Base-by-base conservation (phyloP, 768 basidiomycete species). In the Grammothele lineata region DNA sequence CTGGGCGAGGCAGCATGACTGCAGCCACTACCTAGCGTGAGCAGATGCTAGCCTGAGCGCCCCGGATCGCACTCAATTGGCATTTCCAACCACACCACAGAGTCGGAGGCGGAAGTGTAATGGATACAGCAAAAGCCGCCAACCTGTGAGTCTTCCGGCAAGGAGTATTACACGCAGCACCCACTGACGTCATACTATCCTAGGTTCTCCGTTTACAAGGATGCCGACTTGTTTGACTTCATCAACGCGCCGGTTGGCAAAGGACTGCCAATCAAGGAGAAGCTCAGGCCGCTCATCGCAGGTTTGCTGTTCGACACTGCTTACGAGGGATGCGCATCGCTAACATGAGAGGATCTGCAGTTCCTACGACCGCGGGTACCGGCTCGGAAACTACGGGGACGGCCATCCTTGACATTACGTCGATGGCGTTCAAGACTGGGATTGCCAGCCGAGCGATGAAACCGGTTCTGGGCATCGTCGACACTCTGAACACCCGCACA, bases 161-260 rank as follows among this genome's bases (percentile, higher is more conserved):
- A 5, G 12, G 32, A 30, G 11, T 14, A 19, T 37, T 40, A 10
- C 14, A 14, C 40, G 19, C 18, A 11, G n/a, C n/a, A n/a, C 26
- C 37, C 11, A 30, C 15, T 26, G 22, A 21, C 33, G 17, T 26
- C 7, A 36, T 47, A 17, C 7, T 39, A 9, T 17, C 18, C 35
- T 51, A 91, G 88, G 48, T 94, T 93, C 66, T 76, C 87, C 0
- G 89, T 90, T 10, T 97, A 97, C 73, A 86, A 86, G 56, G 91
- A 97, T 53, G 80, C 89, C 1, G 90, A 96, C 60, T 70, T 97
- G 9, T 87, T 93, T 71, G 95, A 98, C 64, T 98, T 95, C 64
- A 89, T 97, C 66, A 98, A 97, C 61, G 93, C 95, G 1, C 95
- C 95, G 0, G 74, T 97, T 43, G 95, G 95, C 35, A 93, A 92